Evolutionary conservation across 441 rosid species (phyloP), one percentile per base, ranked within the genome.

Genomic region (Flueggea neowawraea): DNA sequence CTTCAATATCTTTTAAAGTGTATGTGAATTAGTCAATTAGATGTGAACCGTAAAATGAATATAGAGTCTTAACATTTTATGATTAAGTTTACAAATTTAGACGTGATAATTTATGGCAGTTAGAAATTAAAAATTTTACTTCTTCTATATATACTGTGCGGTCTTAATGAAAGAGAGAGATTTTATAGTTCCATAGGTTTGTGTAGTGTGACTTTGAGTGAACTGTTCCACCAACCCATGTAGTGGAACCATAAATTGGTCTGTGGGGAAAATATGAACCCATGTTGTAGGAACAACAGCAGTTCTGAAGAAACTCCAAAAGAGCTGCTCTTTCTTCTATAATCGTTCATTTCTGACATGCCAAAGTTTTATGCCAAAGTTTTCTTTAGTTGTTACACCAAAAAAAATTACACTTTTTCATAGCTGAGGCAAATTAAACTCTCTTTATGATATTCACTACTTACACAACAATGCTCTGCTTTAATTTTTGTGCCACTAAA

Each of bases 401-500:
- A 55, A 36, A 58, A 58, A 14, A 47, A 9, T 10, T 3, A 47
- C 22, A 12, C 32, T 12, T 41, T 16, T 14, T 54, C 62, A 15
- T 33, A 44, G 6, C 53, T 10, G 33, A 0, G 44, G 31, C 50
- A 53, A 12, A 60, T 22, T 58, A 51, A 6, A 17, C 43, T 52
- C 36, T 54, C 67, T 66, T 68, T 56, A 70, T 56, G 56, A 59
- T 56, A 11, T 50, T 45, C 80, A 73, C 39, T 58, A 36, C 16
- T 51, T 44, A 50, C 31, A 36, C 5, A 44, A 69, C 70, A 69
- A 71, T 12, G 68, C 64, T 50, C 41, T 36, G 28, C 28, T 22
- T 22, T 36, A 5, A 36, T 36, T 36, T 36, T 36, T 36, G 6
- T 36, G 7, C 41, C 41, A 36, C 41, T 36, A 36, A 36, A 36